phyloP scores from a whole-genome alignment of 441 rosid species.

The Gossypium aridum region DNA sequence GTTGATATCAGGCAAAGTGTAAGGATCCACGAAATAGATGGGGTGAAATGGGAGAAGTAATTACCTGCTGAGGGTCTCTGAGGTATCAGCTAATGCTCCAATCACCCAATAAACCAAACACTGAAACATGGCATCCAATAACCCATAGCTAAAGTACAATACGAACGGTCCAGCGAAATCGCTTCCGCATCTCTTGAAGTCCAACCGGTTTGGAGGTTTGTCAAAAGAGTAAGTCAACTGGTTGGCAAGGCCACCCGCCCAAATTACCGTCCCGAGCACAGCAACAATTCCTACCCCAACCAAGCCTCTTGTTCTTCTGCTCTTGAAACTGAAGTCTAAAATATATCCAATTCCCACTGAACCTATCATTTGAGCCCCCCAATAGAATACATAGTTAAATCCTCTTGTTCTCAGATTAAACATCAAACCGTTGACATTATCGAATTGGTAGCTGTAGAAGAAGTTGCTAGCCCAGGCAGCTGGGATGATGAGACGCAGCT shows the following conservation, averaged over 20 bases:
- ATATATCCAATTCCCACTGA: conserved; percentile 44
- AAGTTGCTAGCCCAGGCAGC: conserved; percentile 66
- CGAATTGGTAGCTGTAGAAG: conserved; percentile 59
- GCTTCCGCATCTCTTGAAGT: conserved; percentile 40
- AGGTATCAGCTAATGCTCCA: conserved; percentile 51
- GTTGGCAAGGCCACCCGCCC: conserved; percentile 60
- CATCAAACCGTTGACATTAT: conserved; percentile 39
- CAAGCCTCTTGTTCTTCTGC: conserved; percentile 46
- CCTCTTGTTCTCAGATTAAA: conserved; percentile 61
- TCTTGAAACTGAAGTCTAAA: conserved; percentile 47
- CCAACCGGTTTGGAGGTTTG: conserved; percentile 30
- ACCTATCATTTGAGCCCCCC: conserved; percentile 64
- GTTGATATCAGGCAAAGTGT: too few species aligned
- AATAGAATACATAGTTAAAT: conserved; percentile 55
- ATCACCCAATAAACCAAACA: conserved; percentile 60
- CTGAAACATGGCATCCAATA: conserved; percentile 59
- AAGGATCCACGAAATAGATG: background rate
- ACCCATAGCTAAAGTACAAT: conserved; percentile 42
- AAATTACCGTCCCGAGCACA: conserved; percentile 40
- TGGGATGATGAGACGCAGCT: conserved; percentile 41
- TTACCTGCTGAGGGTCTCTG: conserved; percentile 66
- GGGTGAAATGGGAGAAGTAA: background rate
- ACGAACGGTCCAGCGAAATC: conserved; percentile 47
- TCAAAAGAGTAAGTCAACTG: conserved; percentile 33
- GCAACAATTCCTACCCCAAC: conserved; percentile 47